A percentile compares a stretch with the other conserved stretches of the same genome.
Conservation (phyloP, 352 stramenopile genomes). For the Thalassiosira hispida region DNA sequence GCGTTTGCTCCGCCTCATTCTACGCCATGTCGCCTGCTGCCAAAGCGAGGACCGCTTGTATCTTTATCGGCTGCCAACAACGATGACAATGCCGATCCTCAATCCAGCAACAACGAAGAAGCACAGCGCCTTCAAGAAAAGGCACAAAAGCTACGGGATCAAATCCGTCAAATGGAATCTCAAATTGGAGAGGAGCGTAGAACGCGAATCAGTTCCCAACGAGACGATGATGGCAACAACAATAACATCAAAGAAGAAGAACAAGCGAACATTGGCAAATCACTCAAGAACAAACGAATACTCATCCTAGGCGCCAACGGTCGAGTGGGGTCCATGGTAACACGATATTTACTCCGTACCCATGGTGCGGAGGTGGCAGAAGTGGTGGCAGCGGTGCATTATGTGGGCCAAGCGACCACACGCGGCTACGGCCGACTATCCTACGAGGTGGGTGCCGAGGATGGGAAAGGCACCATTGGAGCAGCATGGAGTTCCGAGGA, state of each 20-base stretch:
- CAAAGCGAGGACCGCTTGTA: background rate
- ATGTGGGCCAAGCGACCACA: slow-evolving; percentile 62
- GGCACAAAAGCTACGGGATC: slow-evolving; percentile 62
- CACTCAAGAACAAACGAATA: slow-evolving; percentile 67
- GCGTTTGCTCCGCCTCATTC: background rate
- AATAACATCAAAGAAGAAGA: background rate
- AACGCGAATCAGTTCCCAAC: slow-evolving; percentile 4
- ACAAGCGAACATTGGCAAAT: slow-evolving; percentile 27
- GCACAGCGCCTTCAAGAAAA: slow-evolving; percentile 52
- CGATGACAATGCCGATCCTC: slow-evolving; percentile 4
- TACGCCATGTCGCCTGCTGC: background rate
- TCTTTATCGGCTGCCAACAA: background rate
- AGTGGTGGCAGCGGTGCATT: slow-evolving; percentile 77
- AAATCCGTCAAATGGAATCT: slow-evolving; percentile 71
- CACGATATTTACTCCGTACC: slow-evolving; percentile 65
- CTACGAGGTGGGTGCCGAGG: slow-evolving; percentile 84
- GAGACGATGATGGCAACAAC: background rate
- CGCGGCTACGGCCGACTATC: slow-evolving; percentile 75
- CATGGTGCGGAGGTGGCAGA: slow-evolving; percentile 66
- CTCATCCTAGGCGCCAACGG: slow-evolving; percentile 78
- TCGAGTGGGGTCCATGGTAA: slow-evolving; percentile 76
- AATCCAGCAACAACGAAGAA: slow-evolving; percentile 36
- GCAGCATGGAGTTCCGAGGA: slow-evolving; percentile 69
- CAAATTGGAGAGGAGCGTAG: slow-evolving; percentile 32
- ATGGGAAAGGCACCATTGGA: slow-evolving; percentile 73